A percentile compares a stretch with the other conserved stretches of the same genome.
phyloP scores from a whole-genome alignment of 2,329 filamentous ascomycete species.

The Periconia macrospinosa region DNA sequence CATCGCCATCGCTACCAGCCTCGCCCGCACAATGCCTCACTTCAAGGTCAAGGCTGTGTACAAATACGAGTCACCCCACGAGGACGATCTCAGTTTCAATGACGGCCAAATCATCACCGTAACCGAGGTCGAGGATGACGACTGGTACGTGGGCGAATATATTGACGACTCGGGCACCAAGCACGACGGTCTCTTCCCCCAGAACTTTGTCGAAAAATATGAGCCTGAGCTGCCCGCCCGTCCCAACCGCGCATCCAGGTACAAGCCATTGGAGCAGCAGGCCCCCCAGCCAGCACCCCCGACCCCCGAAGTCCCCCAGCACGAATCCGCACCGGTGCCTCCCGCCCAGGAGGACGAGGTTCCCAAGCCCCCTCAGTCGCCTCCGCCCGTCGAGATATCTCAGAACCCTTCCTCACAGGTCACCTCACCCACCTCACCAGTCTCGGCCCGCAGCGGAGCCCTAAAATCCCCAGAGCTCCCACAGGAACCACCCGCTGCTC shows the following conservation, averaged over 20 bases:
- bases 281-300: slow-evolving; percentile 27
- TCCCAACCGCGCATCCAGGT: slow-evolving; percentile 69
- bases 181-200: slow-evolving; percentile 86
- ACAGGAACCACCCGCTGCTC: slow-evolving; percentile 36
- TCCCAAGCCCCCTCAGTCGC: slow-evolving; percentile 42
- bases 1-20: slow-evolving; percentile 2
- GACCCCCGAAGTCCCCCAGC: slow-evolving; percentile 32
- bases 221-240: slow-evolving; percentile 89
- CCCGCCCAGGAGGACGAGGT: slow-evolving; percentile 21
- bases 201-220: slow-evolving; percentile 96
- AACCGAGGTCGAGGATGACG: slow-evolving; percentile 85
- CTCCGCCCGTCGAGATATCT: slow-evolving; percentile 38
- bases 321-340: slow-evolving; percentile 22
- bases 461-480: slow-evolving; percentile 20
- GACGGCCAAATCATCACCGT: slow-evolving; percentile 91
- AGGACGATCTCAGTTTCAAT: slow-evolving; percentile 89
- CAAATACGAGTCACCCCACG: slow-evolving; percentile 90
- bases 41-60: slow-evolving; percentile 97
- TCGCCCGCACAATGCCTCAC: slow-evolving; percentile 26
- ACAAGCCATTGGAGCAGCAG: slow-evolving; percentile 38
- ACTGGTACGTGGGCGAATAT: slow-evolving; percentile 94
- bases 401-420: slow-evolving; percentile 23
- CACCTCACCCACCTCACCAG: slow-evolving; percentile 33
- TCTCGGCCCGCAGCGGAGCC: slow-evolving; percentile 20
- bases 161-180: slow-evolving; percentile 72